A percentile compares a stretch with the other conserved stretches of the same genome.
These are phyloP conservation scores for Cynara cardunculus DNA, from an alignment of 129 eudicot genomes.

Conservation along the genomic window DNA sequence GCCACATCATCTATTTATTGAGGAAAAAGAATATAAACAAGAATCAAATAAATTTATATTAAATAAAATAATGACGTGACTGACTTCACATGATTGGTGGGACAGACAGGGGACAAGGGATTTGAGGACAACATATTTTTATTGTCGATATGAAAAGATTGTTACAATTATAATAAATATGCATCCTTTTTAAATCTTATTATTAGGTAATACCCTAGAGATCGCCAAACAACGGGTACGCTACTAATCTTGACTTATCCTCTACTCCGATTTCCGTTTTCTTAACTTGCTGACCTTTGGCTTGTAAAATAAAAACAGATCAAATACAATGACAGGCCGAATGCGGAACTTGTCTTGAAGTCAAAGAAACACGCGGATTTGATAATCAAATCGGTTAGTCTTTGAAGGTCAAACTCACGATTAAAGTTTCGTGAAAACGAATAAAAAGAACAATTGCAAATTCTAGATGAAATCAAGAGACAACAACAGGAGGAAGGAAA, in stretches of 20 bases:
- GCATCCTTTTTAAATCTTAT: background rate
- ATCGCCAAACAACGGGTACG: conserved; percentile 83
- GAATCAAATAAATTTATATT: background rate
- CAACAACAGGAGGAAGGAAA: background rate
- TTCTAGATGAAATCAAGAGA: background rate
- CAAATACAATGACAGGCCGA: conserved; percentile 80
- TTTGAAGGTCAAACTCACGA: conserved; percentile 16
- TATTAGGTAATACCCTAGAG: conserved; percentile 71
- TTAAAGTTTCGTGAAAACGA: background rate
- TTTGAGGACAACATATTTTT: too few relatives aligned
- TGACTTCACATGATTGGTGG: background rate
- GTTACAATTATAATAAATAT: background rate
- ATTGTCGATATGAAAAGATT: background rate
- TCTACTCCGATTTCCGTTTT: background rate
- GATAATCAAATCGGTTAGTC: conserved; percentile 67
- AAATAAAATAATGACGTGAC: background rate
- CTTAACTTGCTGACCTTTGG: background rate
- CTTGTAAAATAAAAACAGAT: conserved; percentile 39
- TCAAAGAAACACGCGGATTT: conserved; percentile 82
- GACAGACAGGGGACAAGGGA: background rate
- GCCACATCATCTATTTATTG: background rate
- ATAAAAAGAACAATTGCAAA: background rate
- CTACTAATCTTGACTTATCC: background rate
- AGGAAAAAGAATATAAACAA: background rate
- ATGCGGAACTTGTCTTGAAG: conserved; percentile 80